Evolutionary conservation across 257 asterid species (phyloP).

Genomic region (Plantago elongata): DNA sequence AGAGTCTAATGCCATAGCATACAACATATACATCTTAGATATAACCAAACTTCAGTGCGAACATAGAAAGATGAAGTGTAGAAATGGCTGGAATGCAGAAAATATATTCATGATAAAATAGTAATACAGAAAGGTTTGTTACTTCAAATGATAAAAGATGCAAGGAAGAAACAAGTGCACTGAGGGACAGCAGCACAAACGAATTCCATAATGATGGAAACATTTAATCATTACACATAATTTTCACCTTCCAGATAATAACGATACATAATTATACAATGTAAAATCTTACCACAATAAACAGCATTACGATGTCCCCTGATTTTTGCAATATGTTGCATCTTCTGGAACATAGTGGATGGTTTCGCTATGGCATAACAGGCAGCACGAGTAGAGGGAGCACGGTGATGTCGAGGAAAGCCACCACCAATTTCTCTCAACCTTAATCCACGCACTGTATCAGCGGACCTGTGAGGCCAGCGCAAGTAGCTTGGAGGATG

Average conservation of each 20-base stretch:
- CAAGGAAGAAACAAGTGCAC: too few species aligned
- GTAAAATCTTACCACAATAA: conserved; percentile 64
- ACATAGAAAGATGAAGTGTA: conserved; percentile 1
- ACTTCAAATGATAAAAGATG: too few species aligned
- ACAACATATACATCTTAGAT: conserved; percentile 9
- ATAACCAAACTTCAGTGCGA: conserved; percentile 8
- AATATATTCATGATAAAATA: too few species aligned
- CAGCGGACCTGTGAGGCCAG: conserved; percentile 91
- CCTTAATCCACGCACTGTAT: conserved; percentile 83
- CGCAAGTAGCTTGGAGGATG: conserved; percentile 67
- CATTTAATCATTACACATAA: conserved; percentile 4
- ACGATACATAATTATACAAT: conserved; percentile 8
- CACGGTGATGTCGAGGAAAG: conserved; percentile 87
- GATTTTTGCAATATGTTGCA: conserved; percentile 68
- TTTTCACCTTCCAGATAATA: conserved; percentile 8
- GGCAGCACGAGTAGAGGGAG: conserved; percentile 85
- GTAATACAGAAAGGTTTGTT: too few species aligned
- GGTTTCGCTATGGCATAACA: conserved; percentile 93
- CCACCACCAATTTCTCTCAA: conserved; percentile 97
- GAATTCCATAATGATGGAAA: conserved; percentile 13
- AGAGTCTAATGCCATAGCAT: conserved; percentile 14
- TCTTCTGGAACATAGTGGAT: conserved; percentile 89
- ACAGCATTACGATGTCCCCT: conserved; percentile 95
- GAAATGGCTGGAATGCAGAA: conserved; percentile 2
- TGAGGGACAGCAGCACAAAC: background rate